phyloP scores from a whole-genome alignment of 495 filamentous ascomycete species.

The Podospora tetraspora region DNA sequence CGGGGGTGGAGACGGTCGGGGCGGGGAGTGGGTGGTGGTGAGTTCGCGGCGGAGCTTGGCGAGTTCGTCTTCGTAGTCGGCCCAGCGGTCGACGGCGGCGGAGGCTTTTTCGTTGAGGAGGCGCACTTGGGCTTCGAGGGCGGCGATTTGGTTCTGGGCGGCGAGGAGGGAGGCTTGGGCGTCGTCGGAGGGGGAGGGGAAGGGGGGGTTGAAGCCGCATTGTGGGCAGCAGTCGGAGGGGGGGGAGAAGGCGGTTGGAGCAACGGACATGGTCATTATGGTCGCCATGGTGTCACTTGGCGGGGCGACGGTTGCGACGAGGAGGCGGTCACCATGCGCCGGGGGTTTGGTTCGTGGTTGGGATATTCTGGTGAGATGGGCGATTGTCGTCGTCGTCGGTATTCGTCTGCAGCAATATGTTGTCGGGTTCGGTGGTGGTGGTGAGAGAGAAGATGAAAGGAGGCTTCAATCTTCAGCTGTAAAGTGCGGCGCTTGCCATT shows the following conservation, averaged over 20 bases:
- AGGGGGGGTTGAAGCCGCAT: conserved; percentile 35
- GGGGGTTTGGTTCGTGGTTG: neutral
- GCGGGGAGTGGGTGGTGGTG: neutral
- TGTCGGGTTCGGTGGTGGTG: neutral
- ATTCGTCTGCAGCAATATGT: neutral
- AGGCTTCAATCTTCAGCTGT: neutral
- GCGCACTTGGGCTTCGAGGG: conserved; percentile 74
- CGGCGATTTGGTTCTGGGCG: conserved; percentile 66
- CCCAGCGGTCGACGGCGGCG: conserved; percentile 72
- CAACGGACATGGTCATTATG: conserved; percentile 8
- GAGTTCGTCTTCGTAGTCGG: conserved; percentile 93
- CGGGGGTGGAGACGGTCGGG: conserved; percentile 13
- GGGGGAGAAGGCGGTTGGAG: neutral
- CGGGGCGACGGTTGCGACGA: neutral
- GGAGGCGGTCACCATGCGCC: conserved; percentile 1
- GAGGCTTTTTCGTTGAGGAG: conserved; percentile 71
- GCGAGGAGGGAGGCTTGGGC: conserved; percentile 47
- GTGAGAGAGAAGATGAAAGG: neutral
- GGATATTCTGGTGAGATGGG: neutral
- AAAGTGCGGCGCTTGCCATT: conserved; percentile 3
- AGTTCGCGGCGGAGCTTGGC: conserved; percentile 54
- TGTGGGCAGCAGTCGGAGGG: conserved; percentile 31
- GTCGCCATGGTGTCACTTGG: neutral
- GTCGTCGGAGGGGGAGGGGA: conserved; percentile 34
- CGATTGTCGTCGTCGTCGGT: neutral